A percentile compares a stretch with the other conserved stretches of the same genome.
Conservation (phyloP, 257 asterid species). For the Asclepias syriaca region DNA sequence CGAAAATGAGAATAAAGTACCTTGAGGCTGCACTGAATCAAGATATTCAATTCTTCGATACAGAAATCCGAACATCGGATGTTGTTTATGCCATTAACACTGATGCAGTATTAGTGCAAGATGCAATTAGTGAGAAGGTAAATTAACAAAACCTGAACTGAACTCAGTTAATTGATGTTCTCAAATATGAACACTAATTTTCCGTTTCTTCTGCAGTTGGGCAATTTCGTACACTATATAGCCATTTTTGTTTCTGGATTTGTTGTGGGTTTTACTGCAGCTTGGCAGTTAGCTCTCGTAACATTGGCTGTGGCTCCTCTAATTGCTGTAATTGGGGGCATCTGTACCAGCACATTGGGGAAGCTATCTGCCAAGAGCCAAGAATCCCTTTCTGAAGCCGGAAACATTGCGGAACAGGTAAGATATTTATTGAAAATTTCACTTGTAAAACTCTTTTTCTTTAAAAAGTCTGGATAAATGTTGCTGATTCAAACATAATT, state of each 20-base stretch:
- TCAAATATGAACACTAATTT: constrained; percentile 3
- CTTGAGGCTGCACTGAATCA: constrained; percentile 80
- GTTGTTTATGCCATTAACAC: constrained; percentile 87
- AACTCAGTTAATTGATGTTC: neutral
- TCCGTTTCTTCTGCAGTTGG: constrained; percentile 47
- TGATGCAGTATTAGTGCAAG: constrained; percentile 88
- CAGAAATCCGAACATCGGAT: constrained; percentile 83
- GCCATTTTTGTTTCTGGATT: constrained; percentile 91
- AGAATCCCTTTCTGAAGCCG: constrained; percentile 83
- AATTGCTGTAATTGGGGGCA: constrained; percentile 76
- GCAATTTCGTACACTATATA: constrained; percentile 92
- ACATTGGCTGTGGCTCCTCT: constrained; percentile 91
- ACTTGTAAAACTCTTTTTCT: neutral
- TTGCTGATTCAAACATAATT: constrained; percentile 21
- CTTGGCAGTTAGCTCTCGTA: constrained; percentile 80
- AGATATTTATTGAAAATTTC: constrained; percentile 5
- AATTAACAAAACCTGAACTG: neutral
- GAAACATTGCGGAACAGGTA: constrained; percentile 85
- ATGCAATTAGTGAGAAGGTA: constrained; percentile 96
- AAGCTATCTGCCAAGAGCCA: constrained; percentile 73
- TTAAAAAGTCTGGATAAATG: neutral
- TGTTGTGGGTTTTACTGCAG: constrained; percentile 90
- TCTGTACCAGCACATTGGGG: constrained; percentile 58
- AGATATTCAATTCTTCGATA: constrained; percentile 81
- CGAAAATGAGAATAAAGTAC: constrained; percentile 81